phyloP scores from a whole-genome alignment of 345 rosid species.

The sweet orange (Citrus sinensis) region DNA sequence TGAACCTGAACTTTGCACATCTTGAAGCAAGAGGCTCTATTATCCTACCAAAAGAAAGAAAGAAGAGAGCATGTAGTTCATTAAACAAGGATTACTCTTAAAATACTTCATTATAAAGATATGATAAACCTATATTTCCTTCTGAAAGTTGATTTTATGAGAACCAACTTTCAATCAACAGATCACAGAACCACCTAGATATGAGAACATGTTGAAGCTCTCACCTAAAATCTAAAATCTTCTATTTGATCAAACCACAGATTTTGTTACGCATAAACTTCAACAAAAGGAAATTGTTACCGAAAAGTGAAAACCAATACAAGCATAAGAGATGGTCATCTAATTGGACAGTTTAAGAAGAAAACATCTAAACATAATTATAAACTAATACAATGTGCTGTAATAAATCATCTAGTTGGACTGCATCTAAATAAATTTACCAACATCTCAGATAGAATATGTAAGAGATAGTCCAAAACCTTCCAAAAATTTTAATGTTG shows the following conservation, averaged over 20 bases:
- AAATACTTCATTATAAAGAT: not conserved
- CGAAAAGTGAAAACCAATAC: not conserved
- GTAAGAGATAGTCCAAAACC: not conserved
- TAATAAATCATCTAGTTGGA: not conserved
- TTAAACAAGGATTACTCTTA: slow-evolving; percentile 6
- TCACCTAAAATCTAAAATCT: not conserved
- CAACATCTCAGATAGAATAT: not conserved
- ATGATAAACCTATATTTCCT: not conserved
- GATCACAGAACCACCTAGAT: not conserved
- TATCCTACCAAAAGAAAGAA: slow-evolving; percentile 45
- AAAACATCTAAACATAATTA: not conserved
- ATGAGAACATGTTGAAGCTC: slow-evolving; percentile 1
- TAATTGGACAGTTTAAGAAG: not conserved
- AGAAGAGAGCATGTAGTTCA: slow-evolving; percentile 5
- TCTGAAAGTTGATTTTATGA: not conserved
- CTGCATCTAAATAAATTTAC: not conserved
- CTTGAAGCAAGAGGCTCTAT: slow-evolving; percentile 99
- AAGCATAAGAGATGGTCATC: not conserved
- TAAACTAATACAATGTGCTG: not conserved
- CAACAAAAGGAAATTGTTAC: not conserved
- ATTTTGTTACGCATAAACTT: not conserved
- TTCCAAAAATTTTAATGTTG: not conserved
- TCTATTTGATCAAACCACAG: not conserved
- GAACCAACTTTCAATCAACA: not conserved
- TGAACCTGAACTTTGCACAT: slow-evolving; percentile 98